Conservation (phyloP, 1,139 yeast genomes). For the Scheffersomyces lignicola region DNA sequence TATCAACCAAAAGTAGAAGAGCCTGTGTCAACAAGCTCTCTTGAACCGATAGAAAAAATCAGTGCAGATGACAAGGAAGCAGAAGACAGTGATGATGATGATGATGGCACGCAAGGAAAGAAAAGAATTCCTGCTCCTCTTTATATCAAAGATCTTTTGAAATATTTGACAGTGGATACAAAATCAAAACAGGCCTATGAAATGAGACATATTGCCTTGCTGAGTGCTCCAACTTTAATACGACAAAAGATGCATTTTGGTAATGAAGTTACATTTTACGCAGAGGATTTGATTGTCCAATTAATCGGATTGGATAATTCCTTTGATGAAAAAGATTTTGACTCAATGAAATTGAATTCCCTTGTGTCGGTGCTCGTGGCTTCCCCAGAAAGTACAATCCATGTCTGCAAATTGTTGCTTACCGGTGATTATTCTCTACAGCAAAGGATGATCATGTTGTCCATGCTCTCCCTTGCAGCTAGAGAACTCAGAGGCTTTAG, state of each 20-base stretch:
- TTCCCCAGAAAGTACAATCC: constrained; percentile 40
- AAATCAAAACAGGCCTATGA: constrained; percentile 49
- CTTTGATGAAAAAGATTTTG: constrained; percentile 51
- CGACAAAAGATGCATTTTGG: constrained; percentile 53
- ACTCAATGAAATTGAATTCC: constrained; percentile 47
- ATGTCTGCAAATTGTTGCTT: constrained; percentile 42
- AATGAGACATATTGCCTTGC: constrained; percentile 52
- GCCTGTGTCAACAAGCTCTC: constrained; percentile 9
- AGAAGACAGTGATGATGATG: constrained; percentile 46
- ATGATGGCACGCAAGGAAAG: constrained; percentile 41
- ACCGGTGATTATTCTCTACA: constrained; percentile 69
- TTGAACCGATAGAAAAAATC: constrained; percentile 5
- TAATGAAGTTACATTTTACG: constrained; percentile 52
- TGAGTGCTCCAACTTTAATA: constrained; percentile 53
- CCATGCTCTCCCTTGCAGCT: constrained; percentile 58
- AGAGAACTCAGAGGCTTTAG: constrained; percentile 59
- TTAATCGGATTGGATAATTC: constrained; percentile 51
- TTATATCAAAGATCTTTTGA: constrained; percentile 62
- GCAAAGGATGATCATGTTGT: constrained; percentile 55
- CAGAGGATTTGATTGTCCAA: constrained; percentile 44
- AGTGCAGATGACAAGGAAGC: not conserved
- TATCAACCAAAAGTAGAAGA: constrained; percentile 10
- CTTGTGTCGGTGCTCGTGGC: constrained; percentile 55
- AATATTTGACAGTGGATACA: constrained; percentile 48
- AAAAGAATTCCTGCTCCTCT: constrained; percentile 51